These are phyloP conservation scores for Parietaria judaica DNA, from an alignment of 306 rosid genomes.

Conservation along the genomic window DNA sequence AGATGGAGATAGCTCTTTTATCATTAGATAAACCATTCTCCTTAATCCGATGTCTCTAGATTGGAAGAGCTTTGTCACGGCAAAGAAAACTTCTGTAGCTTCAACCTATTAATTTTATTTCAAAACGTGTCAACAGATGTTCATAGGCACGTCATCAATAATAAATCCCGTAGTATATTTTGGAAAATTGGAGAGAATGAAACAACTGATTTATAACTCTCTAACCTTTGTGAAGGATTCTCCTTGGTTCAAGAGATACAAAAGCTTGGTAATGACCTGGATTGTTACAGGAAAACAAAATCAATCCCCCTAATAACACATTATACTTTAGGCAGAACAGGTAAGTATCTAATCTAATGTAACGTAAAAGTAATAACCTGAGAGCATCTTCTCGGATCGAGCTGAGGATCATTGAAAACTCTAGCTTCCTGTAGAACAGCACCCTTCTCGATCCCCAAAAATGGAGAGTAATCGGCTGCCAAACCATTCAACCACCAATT, in stretches of 20 bases:
- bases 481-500: slow-evolving; percentile 19
- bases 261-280: slow-evolving; percentile 91
- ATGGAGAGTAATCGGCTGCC: slow-evolving; percentile 83
- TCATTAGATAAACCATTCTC: slow-evolving; percentile 96
- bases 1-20: slow-evolving; percentile 93
- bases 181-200: neutral
- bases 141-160: slow-evolving; percentile 1
- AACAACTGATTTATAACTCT: neutral
- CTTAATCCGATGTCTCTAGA: slow-evolving; percentile 91
- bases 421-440: slow-evolving; percentile 98
- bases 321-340: neutral
- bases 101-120: slow-evolving; percentile 46
- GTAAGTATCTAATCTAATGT: neutral
- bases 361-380: slow-evolving; percentile 48
- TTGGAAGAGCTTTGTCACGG: slow-evolving; percentile 95
- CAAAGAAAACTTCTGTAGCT: slow-evolving; percentile 97
- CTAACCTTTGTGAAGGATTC: slow-evolving; percentile 87
- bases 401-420: slow-evolving; percentile 96
- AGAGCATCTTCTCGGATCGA: slow-evolving; percentile 92
- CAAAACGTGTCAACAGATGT: slow-evolving; percentile 11
- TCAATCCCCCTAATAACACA: slow-evolving; percentile 3
- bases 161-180: slow-evolving; percentile 14
- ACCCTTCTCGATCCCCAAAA: slow-evolving; percentile 92
- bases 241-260: slow-evolving; percentile 90
- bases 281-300: slow-evolving; percentile 15